A percentile compares a stretch with the other conserved stretches of the same genome.
These are phyloP conservation scores for Dactylellina parvicollis DNA, from an alignment of 2,329 filamentous ascomycete genomes.

Conservation along the genomic window DNA sequence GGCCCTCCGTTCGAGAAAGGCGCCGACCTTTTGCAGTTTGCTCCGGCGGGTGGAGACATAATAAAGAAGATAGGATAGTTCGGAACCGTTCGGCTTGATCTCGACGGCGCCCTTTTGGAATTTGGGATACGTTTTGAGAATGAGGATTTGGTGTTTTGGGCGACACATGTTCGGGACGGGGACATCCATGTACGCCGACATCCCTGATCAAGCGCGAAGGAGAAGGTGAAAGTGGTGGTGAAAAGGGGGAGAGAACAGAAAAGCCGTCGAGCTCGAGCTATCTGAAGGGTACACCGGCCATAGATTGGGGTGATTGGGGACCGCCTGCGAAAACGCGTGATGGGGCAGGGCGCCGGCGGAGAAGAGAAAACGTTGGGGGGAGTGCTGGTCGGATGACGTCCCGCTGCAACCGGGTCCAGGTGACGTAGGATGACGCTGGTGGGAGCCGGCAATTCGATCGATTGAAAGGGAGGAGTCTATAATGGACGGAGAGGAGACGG, in stretches of 20 bases:
- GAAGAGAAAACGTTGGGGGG: constrained; percentile 13
- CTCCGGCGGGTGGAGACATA: constrained; percentile 93
- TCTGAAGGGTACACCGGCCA: constrained; percentile 28
- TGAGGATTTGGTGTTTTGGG: constrained; percentile 95
- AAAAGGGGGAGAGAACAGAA: not conserved
- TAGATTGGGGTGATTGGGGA: constrained; percentile 12
- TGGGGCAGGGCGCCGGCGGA: not conserved
- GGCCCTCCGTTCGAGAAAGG: constrained; percentile 93
- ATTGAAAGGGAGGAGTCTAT: not conserved
- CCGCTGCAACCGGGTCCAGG: constrained; percentile 38
- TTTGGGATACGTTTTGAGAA: constrained; percentile 94
- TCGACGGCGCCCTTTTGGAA: constrained; percentile 90
- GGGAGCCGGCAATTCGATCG: constrained; percentile 11
- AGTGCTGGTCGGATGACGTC: constrained; percentile 49
- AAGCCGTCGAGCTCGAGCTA: constrained; percentile 39
- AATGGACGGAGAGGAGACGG: not conserved
- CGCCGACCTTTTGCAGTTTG: constrained; percentile 95
- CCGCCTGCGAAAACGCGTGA: constrained; percentile 23
- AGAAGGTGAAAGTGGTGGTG: not conserved
- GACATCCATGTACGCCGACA: constrained; percentile 53
- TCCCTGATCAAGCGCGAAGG: constrained; percentile 23
- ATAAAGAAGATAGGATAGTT: constrained; percentile 95
- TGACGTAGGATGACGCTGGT: constrained; percentile 21
- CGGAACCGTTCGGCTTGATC: constrained; percentile 94
- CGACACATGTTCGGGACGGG: constrained; percentile 63